Evolutionary conservation across 441 rosid species (phyloP).

Genomic region (Omphalea diandra): DNA sequence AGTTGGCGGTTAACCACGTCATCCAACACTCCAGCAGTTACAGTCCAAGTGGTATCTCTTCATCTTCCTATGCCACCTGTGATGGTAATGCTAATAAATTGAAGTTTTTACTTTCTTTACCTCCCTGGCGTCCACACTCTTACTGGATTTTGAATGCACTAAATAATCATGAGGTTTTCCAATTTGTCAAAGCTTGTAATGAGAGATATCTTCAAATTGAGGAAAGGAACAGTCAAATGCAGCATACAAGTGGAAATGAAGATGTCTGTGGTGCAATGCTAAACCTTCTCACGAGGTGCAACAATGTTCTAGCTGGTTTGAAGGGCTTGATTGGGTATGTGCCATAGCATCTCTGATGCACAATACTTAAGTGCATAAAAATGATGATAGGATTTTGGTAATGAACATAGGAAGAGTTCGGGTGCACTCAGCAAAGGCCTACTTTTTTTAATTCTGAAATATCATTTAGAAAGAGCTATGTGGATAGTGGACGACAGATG

Average conservation of each 20-base stretch:
- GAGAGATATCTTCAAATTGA: background rate
- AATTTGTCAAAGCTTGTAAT: background rate
- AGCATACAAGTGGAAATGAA: background rate
- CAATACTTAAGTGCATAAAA: background rate
- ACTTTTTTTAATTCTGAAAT: background rate
- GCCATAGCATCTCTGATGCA: constrained; percentile 21
- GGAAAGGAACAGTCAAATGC: too few species aligned
- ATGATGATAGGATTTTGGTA: background rate
- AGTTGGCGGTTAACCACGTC: background rate
- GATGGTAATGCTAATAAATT: constrained; percentile 24
- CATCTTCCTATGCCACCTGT: background rate
- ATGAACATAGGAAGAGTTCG: background rate
- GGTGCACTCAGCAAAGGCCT: background rate
- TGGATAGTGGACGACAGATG: background rate
- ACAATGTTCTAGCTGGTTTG: constrained; percentile 23
- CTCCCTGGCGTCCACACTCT: constrained; percentile 23
- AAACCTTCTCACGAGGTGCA: constrained; percentile 5
- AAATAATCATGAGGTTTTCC: background rate
- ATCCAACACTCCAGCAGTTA: background rate
- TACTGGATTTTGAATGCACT: background rate
- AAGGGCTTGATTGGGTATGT: constrained; percentile 28
- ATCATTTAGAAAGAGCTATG: background rate
- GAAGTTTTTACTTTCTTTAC: constrained; percentile 16
- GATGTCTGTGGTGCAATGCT: background rate
- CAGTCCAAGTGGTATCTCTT: background rate